These are phyloP conservation scores for Trichopus zeylanicus DNA, from an alignment of 116 monocot species.

Conservation along the genomic window DNA sequence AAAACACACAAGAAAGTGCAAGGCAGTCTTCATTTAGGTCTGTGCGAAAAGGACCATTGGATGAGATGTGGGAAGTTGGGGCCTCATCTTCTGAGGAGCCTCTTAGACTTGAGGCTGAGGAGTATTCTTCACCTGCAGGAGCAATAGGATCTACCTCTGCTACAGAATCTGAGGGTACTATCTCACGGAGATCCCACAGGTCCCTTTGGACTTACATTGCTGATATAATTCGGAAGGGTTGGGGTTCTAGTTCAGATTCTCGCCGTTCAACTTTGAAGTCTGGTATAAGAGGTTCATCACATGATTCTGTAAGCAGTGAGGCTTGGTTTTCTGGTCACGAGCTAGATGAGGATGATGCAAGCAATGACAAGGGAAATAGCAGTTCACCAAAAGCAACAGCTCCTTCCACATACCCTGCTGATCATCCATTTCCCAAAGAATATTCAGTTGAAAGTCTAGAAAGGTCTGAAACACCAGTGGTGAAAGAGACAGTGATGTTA, in stretches of 20 bases:
- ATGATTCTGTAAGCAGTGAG: conserved; percentile 55
- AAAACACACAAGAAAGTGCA: conserved; percentile 13
- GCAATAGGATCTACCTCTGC: conserved; percentile 6
- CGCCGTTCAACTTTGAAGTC: conserved; percentile 30
- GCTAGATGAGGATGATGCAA: conserved; percentile 35
- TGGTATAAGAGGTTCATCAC: conserved; percentile 49
- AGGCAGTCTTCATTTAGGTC: conserved; percentile 26
- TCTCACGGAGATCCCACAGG: conserved; percentile 40
- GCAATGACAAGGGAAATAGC: conserved; percentile 7
- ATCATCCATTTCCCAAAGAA: conserved; percentile 4
- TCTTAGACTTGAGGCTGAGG: conserved; percentile 20
- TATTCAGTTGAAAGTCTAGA: conserved; percentile 7
- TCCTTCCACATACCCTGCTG: conserved; percentile 11
- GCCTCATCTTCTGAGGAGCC: conserved; percentile 25
- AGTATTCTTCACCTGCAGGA: conserved; percentile 15
- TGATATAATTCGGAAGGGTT: conserved; percentile 62
- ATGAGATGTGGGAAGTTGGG: conserved; percentile 56
- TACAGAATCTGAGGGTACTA: conserved; percentile 24
- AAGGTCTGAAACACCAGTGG: conserved; percentile 2
- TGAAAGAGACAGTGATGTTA: background rate
- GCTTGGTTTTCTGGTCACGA: conserved; percentile 82
- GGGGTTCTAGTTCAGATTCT: conserved; percentile 32
- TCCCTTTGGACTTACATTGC: conserved; percentile 77
- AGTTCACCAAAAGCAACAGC: conserved; percentile 9
- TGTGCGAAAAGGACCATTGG: conserved; percentile 46